These are phyloP conservation scores for Aegilops sharonensis DNA, from an alignment of 176 grass and related monocot genomes.

Conservation along the genomic window DNA sequence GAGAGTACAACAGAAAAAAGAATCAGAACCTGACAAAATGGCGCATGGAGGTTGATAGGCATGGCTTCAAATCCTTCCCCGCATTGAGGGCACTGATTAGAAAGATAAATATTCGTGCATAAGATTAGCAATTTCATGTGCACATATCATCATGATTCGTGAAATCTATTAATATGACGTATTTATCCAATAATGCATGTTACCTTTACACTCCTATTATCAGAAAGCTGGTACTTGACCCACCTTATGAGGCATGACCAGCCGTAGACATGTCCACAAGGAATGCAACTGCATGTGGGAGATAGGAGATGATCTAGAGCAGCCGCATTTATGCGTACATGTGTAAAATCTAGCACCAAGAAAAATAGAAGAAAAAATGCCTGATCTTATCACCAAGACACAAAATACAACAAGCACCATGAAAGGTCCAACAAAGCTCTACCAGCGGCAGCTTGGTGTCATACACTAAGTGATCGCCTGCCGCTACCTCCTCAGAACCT, in stretches of 20 bases:
- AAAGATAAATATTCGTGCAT: not conserved
- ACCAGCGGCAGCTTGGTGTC: too few relatives aligned
- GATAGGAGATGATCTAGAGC: too few relatives aligned
- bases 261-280: constrained; percentile 4
- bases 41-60: constrained; percentile 47
- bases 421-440: too few relatives aligned
- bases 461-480: too few relatives aligned
- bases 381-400: too few relatives aligned
- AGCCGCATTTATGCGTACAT: too few relatives aligned
- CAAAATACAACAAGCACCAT: too few relatives aligned
- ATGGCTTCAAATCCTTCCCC: constrained; percentile 33
- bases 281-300: not conserved
- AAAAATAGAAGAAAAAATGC: too few relatives aligned
- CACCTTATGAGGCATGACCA: constrained; percentile 1
- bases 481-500: too few relatives aligned
- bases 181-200: not conserved
- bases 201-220: not conserved
- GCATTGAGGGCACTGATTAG: constrained; percentile 59
- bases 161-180: not conserved
- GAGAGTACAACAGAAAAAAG: not conserved
- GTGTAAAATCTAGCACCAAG: too few relatives aligned
- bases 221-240: not conserved
- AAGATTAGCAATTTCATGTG: not conserved
- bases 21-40: not conserved
- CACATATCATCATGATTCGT: not conserved